Evolutionary conservation across 352 stramenopile species (phyloP), one percentile per base, ranked within the genome.

Genomic region (Globisporangium cystogenes): DNA sequence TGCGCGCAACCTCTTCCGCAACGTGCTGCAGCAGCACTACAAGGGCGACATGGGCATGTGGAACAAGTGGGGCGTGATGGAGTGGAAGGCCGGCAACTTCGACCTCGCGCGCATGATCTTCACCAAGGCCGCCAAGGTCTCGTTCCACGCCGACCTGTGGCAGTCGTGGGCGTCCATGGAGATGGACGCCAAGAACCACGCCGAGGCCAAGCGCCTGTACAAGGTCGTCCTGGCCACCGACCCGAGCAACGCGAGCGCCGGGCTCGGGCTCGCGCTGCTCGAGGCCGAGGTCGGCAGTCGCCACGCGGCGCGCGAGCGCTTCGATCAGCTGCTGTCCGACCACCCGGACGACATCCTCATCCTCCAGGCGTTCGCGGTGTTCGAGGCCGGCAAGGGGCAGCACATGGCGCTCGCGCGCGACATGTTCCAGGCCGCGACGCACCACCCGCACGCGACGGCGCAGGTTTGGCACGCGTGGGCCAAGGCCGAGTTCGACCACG

Each of bases 11-110:
- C 61, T 95, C 14, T 95, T 95, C 61, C 77, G 82, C 15, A 87
- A 86, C 45, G 76, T 90, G 50, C 64, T 95, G 50, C 82, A 95
- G 60, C 69, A 76, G 47, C 64, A 83, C 33, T 95, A 95, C 63
- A 59, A 68, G 7, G 77, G 82, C 21, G 82, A 95, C 68, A 93
- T 95, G 82, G 76, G 71, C 60, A 95, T 95, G 84, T 95, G 84
- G 84, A 95, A 95, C 71, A 95, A 95, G 59, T 95, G 84, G 84
- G 84, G 70, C 44, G 82, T 85, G 42, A 95, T 95, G 84, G 84
- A 95, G 63, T 95, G 84, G 84, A 90, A 90, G 45, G 82, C 77
- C 4, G 80, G 76, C 0, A 95, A 95, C 57, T 77, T 80, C 57
- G 77, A 81, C 58, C 70, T 95, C 41, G 82, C 84, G 50, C 65